A percentile compares a stretch with the other conserved stretches of the same genome.
Evolutionary conservation across 805 yeast genomes (phyloP).

Genomic region (Candida sphagnicola): DNA sequence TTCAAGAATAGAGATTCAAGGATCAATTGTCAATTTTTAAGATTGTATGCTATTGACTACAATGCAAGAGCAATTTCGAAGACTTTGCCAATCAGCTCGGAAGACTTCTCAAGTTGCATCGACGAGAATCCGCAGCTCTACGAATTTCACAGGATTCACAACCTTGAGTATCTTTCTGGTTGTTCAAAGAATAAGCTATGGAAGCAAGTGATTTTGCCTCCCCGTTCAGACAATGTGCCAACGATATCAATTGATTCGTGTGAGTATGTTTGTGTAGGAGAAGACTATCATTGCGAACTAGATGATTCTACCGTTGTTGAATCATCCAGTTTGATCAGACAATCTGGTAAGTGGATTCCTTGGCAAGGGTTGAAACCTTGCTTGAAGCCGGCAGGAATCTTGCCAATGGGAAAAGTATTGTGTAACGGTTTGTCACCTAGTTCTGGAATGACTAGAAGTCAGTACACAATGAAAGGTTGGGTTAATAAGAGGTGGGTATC

Average conservation of each 20-base stretch:
- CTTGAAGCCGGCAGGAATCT: slow-evolving; percentile 34
- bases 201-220: slow-evolving; percentile 50
- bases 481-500: slow-evolving; percentile 41
- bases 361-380: slow-evolving; percentile 15
- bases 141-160: slow-evolving; percentile 23
- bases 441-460: slow-evolving; percentile 36
- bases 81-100: slow-evolving; percentile 13
- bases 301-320: background rate
- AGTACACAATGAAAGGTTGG: slow-evolving; percentile 52
- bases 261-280: slow-evolving; percentile 22
- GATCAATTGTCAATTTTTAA: slow-evolving; percentile 45
- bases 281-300: slow-evolving; percentile 5
- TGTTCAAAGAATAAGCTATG: slow-evolving; percentile 49
- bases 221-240: slow-evolving; percentile 41
- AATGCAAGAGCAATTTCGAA: slow-evolving; percentile 26
- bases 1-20: slow-evolving; percentile 39
- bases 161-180: slow-evolving; percentile 33
- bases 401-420: slow-evolving; percentile 13
- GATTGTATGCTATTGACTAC: slow-evolving; percentile 48
- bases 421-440: slow-evolving; percentile 33
- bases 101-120: background rate
- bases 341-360: slow-evolving; percentile 20
- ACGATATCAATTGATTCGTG: slow-evolving; percentile 14
- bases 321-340: slow-evolving; percentile 13
- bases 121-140: slow-evolving; percentile 12